phyloP scores from a whole-genome alignment of 495 filamentous ascomycete genomes.

The Penicillium parvum region DNA sequence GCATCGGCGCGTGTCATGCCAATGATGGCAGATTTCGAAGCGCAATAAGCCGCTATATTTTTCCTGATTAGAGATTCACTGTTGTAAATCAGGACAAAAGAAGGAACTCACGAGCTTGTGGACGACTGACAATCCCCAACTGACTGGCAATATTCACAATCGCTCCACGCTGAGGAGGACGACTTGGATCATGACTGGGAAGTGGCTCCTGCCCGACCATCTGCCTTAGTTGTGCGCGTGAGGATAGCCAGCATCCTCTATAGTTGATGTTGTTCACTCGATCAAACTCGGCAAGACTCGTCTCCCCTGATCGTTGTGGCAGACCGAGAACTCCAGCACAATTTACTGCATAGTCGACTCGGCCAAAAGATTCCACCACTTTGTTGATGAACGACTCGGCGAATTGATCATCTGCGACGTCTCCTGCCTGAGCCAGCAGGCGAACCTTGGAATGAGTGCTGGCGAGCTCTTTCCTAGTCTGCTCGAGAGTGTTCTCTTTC shows the following conservation, averaged over 20 bases:
- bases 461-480: slow-evolving; percentile 30
- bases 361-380: slow-evolving; percentile 29
- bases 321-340: slow-evolving; percentile 45
- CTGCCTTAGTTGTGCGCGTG: slow-evolving; percentile 40
- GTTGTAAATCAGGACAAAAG: not conserved
- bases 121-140: slow-evolving; percentile 47
- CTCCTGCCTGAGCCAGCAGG: slow-evolving; percentile 31
- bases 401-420: slow-evolving; percentile 41
- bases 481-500: slow-evolving; percentile 31
- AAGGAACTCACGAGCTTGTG: slow-evolving; percentile 40
- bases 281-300: slow-evolving; percentile 38
- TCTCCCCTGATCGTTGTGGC: slow-evolving; percentile 34
- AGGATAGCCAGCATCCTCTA: slow-evolving; percentile 47
- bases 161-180: slow-evolving; percentile 33
- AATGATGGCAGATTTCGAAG: slow-evolving; percentile 45
- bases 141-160: slow-evolving; percentile 54
- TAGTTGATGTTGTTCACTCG: slow-evolving; percentile 50
- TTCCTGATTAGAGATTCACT: slow-evolving; percentile 1
- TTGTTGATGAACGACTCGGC: slow-evolving; percentile 36
- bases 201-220: slow-evolving; percentile 48
- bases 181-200: slow-evolving; percentile 34
- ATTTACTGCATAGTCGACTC: slow-evolving; percentile 52
- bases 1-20: slow-evolving; percentile 45
- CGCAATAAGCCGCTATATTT: slow-evolving; percentile 40
- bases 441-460: slow-evolving; percentile 23